These are phyloP conservation scores for Spathaspora boniae DNA, from an alignment of 805 yeast species.

Conservation along the genomic window DNA sequence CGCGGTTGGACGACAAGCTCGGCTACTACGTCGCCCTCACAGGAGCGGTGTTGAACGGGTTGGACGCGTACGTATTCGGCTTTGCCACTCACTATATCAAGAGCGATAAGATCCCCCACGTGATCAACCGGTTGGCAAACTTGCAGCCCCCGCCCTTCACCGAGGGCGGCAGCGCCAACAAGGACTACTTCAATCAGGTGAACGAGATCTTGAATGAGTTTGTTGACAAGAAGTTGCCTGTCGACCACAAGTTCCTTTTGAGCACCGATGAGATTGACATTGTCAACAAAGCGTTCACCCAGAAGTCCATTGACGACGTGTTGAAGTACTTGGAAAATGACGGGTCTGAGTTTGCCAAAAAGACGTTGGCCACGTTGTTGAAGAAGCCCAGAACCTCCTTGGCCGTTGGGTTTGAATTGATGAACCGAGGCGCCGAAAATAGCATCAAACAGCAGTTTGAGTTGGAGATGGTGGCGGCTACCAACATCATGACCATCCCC, in stretches of 20 bases:
- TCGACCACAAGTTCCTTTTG: conserved; percentile 56
- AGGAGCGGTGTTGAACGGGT: conserved; percentile 72
- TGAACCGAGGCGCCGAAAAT: conserved; percentile 56
- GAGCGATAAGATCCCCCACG: conserved; percentile 55
- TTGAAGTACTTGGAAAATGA: conserved; percentile 49
- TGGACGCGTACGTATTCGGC: conserved; percentile 80
- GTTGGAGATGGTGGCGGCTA: conserved; percentile 72
- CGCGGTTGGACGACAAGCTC: conserved; percentile 74
- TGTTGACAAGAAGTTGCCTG: conserved; percentile 59
- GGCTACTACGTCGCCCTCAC: conserved; percentile 87
- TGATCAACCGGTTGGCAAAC: conserved; percentile 63
- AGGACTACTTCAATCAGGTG: conserved; percentile 53
- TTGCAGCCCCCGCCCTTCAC: conserved; percentile 43
- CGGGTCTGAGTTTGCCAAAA: conserved; percentile 63
- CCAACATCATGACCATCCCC: conserved; percentile 59
- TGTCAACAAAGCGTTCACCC: conserved; percentile 67
- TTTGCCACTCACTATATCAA: conserved; percentile 89
- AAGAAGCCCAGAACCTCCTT: conserved; percentile 77
- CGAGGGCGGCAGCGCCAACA: conserved; percentile 15
- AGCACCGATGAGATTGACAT: conserved; percentile 52
- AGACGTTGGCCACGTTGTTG: conserved; percentile 52
- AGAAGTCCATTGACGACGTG: conserved; percentile 51
- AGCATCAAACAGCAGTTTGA: conserved; percentile 64
- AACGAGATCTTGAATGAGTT: conserved; percentile 78
- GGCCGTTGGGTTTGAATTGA: conserved; percentile 64